Base-by-base conservation (phyloP, 2,329 filamentous ascomycete species). In the Metarhizium album region DNA sequence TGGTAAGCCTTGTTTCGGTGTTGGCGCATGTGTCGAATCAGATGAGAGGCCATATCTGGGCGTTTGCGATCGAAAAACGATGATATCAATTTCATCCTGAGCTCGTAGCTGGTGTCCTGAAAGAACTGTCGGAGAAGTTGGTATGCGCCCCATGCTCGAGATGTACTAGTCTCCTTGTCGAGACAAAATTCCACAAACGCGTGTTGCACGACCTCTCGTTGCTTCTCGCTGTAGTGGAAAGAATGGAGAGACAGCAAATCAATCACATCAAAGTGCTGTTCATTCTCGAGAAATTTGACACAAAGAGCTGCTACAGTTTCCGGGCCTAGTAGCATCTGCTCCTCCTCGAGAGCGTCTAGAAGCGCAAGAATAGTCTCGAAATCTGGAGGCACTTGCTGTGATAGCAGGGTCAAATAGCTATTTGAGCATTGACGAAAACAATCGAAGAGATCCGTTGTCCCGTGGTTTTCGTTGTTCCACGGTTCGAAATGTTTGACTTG, bases 21-120 rank as follows among this genome's bases (percentile, higher is more conserved):
- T 47, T 85, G 78, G n/a, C 90, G 86, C 90, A 97, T 97, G 64
- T 96, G 88, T 14, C 87, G 87, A 67, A 98, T 96, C 33, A 95
- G 82, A 54, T 90, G 77, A 45, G 82, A 82, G 2, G 87, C 90
- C 78, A 96, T 90, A 60, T 97, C 90, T 13, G 87, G 76, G 11
- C 90, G 82, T 27, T 79, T 76, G 38, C 89, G 83, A 7, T 75
- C 70, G 62, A 94, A 95, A 68, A 97, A 96, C 22, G 78, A 74
- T 22, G 83, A 76, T 87, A 98, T 95, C 43, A 96, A 73, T 24
- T 74, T 67, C 14, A 83, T 81, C 9, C 91, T 84, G 47, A 79
- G 74, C 2, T 75, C 71, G 5, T 81, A 74, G n/a, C 79, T 74
- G 1, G 84, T 84, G 60, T 85, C 82, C 6, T 79, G 75, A 65